Evolutionary conservation across 345 rosid genomes (phyloP).

Genomic region (Pistacia vera): DNA sequence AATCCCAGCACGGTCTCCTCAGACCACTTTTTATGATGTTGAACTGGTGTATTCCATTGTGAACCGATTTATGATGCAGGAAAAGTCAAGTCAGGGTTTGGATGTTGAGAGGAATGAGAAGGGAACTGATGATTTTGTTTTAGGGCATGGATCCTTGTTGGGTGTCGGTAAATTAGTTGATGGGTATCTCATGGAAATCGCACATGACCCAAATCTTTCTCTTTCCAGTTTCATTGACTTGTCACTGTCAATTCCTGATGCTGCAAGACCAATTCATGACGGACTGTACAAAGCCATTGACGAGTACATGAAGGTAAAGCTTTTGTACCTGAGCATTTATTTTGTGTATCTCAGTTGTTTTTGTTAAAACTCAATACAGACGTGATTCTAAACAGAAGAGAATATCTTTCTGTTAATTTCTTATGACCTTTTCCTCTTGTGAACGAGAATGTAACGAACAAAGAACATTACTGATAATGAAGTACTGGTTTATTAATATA

Average conservation of each 20-base stretch:
- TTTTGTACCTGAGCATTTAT: neutral
- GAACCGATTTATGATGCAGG: constrained; percentile 43
- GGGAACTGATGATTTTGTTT: constrained; percentile 37
- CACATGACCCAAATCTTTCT: constrained; percentile 48
- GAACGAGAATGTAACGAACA: neutral
- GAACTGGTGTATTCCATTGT: constrained; percentile 66
- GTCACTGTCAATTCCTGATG: constrained; percentile 60
- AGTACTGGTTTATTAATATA: constrained; percentile 7
- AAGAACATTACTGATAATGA: neutral
- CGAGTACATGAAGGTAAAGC: constrained; percentile 68
- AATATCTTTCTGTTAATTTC: no score
- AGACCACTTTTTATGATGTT: constrained; percentile 54
- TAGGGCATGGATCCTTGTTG: constrained; percentile 54
- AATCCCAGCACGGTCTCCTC: constrained; percentile 50
- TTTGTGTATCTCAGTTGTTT: neutral
- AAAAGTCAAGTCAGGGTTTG: constrained; percentile 36
- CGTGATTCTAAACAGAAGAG: neutral
- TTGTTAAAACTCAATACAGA: neutral
- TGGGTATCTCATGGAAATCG: constrained; percentile 67
- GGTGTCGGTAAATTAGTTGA: constrained; percentile 70
- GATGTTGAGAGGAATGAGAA: constrained; percentile 38
- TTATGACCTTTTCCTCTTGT: neutral
- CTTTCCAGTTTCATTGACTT: constrained; percentile 56
- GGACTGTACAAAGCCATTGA: constrained; percentile 86
- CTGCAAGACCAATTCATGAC: constrained; percentile 77